Base-by-base conservation (phyloP, 2,329 filamentous ascomycete genomes). In the Chaetomiaceae sp. region DNA sequence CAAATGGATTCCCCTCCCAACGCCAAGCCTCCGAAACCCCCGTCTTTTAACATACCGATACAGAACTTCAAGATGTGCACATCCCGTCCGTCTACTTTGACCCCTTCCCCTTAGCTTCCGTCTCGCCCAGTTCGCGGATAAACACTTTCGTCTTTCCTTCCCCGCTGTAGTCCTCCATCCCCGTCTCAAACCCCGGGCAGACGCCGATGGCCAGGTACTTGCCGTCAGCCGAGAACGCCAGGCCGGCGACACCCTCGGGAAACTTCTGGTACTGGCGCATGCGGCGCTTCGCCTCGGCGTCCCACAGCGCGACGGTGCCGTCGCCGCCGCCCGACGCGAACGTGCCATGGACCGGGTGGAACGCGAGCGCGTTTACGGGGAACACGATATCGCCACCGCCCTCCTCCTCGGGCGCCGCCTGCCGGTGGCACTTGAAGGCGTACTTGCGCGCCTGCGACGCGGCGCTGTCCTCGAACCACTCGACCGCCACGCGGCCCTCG, bases 381-480 rank as follows among this genome's bases (percentile, higher is more conserved):
- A 90, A 95, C 3, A 96, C 88, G 4, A 95, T 76, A 59, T 95
- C 90, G 24, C 75, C 81, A 40, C 80, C 81, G 35, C 76, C 76
- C 44, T 77, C 76, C 9, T 75, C 74, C 33, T 83, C 76, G 2
- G 79, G 68, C 9, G 73, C 75, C 1, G 81, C 76, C 65, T 95
- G 88, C 4, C 93, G 80, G 68, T 98, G 93, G 68, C 93, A 98
- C 68, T 98, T 98, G 79, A 98, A 98, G 12, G 93, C 93, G 65
- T 97, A 98, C 66, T 96, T 97, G 56, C 90, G 80, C 32, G 86
- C 84, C 69, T 97, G 90, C 4, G 86, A 90, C 65, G 91, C 86
- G 34, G 81, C 73, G 5, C 82, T 87, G 14, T 93, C 87, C 62
- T 97, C 93, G 64, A 98, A 97, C 88, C 90, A 97, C 66, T 98